phyloP scores from a whole-genome alignment of 305 asterid genomes.

The Solanum hybrid region DNA sequence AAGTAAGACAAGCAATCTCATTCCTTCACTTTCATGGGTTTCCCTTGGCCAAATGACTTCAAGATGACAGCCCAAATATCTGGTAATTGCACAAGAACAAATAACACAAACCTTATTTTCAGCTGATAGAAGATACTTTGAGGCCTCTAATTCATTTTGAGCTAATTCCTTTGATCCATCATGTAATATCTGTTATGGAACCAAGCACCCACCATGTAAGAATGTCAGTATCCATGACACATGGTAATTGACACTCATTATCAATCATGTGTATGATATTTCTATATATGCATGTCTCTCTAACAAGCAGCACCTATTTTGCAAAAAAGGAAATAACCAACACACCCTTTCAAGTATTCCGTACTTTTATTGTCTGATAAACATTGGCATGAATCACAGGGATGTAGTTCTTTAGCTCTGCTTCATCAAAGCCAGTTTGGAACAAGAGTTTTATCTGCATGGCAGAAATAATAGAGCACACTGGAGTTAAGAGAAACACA shows the following conservation, averaged over 20 bases:
- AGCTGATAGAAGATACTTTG: slow-evolving; percentile 54
- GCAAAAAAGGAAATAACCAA: slow-evolving; percentile 54
- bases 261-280: not conserved
- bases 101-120: slow-evolving; percentile 63
- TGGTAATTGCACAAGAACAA: not conserved
- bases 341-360: slow-evolving; percentile 80
- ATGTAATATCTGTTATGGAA: slow-evolving; percentile 49
- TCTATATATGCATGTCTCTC: slow-evolving; percentile 14
- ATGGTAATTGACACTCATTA: not conserved
- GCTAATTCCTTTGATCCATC: slow-evolving; percentile 93
- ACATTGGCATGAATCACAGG: slow-evolving; percentile 98
- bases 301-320: slow-evolving; percentile 22
- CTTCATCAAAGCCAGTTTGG: slow-evolving; percentile 95
- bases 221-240: not conserved
- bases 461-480: not conserved
- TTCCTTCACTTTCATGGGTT: not conserved
- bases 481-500: not conserved
- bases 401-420: slow-evolving; percentile 81
- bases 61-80: not conserved
- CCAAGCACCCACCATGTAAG: not conserved
- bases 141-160: slow-evolving; percentile 51
- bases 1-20: not conserved
- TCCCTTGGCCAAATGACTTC: not conserved
- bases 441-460: slow-evolving; percentile 94
- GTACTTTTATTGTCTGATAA: slow-evolving; percentile 98